Evolutionary conservation across 768 basidiomycete species (phyloP), one percentile per base, ranked within the genome.

Genomic region (Mrakia gelida): DNA sequence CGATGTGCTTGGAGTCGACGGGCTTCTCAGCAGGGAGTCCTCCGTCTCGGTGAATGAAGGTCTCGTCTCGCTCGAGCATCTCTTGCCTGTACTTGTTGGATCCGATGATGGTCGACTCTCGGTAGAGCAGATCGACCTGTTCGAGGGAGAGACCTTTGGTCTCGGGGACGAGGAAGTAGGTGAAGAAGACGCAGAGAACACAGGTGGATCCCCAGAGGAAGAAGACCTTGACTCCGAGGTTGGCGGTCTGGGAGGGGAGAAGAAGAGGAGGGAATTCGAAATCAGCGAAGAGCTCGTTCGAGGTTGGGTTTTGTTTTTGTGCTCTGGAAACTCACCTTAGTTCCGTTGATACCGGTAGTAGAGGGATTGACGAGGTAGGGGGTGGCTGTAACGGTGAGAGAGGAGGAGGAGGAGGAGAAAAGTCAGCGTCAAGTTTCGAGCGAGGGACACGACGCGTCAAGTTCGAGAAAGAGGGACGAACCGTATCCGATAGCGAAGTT

Each of bases 151-250:
- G 80, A 32, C 77, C 78, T 74, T 79, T 79, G 23, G 78, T 79
- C 71, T 79, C 78, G 38, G 92, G 91, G 77, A 94, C 85, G 85
- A 88, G 91, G 87, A 93, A 90, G 87, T 89, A 93, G 18, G 92
- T 89, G 86, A 93, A 94, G 81, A 92, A 73, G 82, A 91, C 84
- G 83, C 90, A 91, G 81, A 89, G 88, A 67, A 87, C 83, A 82
- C 92, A 93, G 15, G 90, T 91, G 70, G 84, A 82, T 52, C 88
- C 88, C 93, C 92, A 94, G 84, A 94, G 88, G 87, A 93, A 94
- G 89, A 94, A 94, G 82, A 93, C 92, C 83, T 91, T 92, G 67
- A 87, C 87, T 72, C 88, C 86, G 52, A 92, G 89, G 70, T 75
- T 75, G 65, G 78, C 78, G 15, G 78, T 71, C 74, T 79, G 45